These are phyloP conservation scores for Alternaria sp. DNA, from an alignment of 2,329 filamentous ascomycete species.

Conservation along the genomic window DNA sequence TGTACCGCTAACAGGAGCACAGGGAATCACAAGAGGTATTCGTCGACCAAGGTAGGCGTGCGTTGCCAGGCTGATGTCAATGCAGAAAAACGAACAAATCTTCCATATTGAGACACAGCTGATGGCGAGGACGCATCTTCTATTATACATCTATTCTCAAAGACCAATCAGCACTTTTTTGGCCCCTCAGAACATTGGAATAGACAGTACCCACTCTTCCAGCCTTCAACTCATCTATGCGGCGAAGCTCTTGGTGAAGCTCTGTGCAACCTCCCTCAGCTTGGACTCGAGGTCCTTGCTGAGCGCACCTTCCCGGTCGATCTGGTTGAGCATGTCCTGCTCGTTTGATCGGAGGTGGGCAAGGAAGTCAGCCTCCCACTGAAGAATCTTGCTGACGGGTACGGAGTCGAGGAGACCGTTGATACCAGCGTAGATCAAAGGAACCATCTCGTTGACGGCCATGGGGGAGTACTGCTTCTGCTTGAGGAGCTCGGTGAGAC, in stretches of 20 bases:
- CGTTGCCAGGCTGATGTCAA: constrained; percentile 18
- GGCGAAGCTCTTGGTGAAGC: constrained; percentile 97
- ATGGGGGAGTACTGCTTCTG: constrained; percentile 99
- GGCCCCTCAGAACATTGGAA: constrained; percentile 43
- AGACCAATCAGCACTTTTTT: constrained; percentile 49
- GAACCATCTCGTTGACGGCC: constrained; percentile 99
- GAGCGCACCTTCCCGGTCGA: constrained; percentile 94
- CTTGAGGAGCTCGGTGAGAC: constrained; percentile 98
- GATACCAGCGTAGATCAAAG: constrained; percentile 98
- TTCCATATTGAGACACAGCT: constrained; percentile 50
- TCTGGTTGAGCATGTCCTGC: constrained; percentile 78
- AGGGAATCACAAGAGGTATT: constrained; percentile 28
- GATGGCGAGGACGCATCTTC: constrained; percentile 49
- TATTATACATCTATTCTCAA: constrained; percentile 50
- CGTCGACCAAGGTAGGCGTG: constrained; percentile 8
- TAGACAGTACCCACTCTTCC: constrained; percentile 47
- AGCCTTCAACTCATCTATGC: constrained; percentile 45
- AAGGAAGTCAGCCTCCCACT: constrained; percentile 95
- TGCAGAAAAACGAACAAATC: constrained; percentile 36
- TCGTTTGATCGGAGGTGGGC: constrained; percentile 91
- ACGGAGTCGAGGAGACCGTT: constrained; percentile 91
- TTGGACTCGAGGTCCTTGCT: constrained; percentile 91
- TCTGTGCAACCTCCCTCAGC: constrained; percentile 75
- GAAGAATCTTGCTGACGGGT: constrained; percentile 87
- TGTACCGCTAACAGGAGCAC: constrained; percentile 37